These are phyloP conservation scores for Phaeosphaeriaceae sp. DNA, from an alignment of 2,329 filamentous ascomycete species.

Conservation along the genomic window DNA sequence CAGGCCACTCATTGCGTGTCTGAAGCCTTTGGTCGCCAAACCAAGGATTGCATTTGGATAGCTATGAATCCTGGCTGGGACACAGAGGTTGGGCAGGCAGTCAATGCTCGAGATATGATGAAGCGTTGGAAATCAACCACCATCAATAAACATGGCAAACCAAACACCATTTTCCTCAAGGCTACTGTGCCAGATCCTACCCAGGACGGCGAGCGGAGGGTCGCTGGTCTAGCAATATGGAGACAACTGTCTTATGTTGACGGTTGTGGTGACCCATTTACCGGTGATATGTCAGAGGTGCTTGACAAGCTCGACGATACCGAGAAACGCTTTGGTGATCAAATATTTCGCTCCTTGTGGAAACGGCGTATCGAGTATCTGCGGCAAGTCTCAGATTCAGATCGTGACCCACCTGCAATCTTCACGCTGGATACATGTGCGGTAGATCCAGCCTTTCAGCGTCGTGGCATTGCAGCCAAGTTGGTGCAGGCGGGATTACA, in stretches of 20 bases:
- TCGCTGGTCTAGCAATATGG: constrained; percentile 65
- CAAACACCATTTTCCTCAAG: constrained; percentile 62
- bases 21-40: constrained; percentile 59
- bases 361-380: constrained; percentile 50
- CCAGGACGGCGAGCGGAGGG: constrained; percentile 26
- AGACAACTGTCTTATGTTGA: constrained; percentile 57
- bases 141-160: constrained; percentile 52
- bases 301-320: constrained; percentile 49
- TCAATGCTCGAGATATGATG: constrained; percentile 48
- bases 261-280: constrained; percentile 54
- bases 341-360: constrained; percentile 55
- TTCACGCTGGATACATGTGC: constrained; percentile 55
- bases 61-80: constrained; percentile 63
- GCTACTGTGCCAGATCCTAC: constrained; percentile 54
- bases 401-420: constrained; percentile 51
- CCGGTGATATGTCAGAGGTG: constrained; percentile 17
- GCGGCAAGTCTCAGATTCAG: constrained; percentile 24
- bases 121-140: constrained; percentile 52
- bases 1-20: constrained; percentile 42
- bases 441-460: constrained; percentile 62
- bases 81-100: constrained; percentile 52
- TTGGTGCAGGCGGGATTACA: constrained; percentile 42
- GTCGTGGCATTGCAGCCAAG: constrained; percentile 48
- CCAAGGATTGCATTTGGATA: constrained; percentile 59
- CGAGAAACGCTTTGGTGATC: constrained; percentile 56